Base-by-base conservation (phyloP, 2,329 filamentous ascomycete genomes). In the Colletotrichum tamarilloi region DNA sequence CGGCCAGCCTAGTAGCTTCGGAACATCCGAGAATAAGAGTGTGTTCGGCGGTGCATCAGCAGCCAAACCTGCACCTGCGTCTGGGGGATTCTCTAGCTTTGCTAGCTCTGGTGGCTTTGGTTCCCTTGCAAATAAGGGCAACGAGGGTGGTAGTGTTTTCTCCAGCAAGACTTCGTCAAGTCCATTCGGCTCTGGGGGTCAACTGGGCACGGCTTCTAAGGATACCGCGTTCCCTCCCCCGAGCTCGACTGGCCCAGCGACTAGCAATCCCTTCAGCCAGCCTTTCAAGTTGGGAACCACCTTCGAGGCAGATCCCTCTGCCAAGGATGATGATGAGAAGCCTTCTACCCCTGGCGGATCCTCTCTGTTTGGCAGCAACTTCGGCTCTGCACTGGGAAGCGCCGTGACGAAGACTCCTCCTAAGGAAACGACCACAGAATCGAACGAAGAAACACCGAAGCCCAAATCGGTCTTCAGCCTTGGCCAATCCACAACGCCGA, bases 281-380 rank as follows among this genome's bases (percentile, higher is more conserved):
- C 87, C 89, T 0, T 94, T 94, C 82, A 92, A 93, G 76, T 84
- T 94, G 19, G 88, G 88, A 52, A 92, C 90, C 35, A 91, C 89
- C 1, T 95, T 94, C 83, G 90, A 91, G 77, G 86, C 87, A 9
- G 92, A 94, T 75, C 87, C 89, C 6, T 86, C 87, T 57, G 86
- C 89, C 1, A 91, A 90, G 71, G 88, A 93, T 28, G 90, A 92
- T 70, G 82, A 87, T 46, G 85, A 88, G 9, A 89, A 88, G 74
- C 83, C 87, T 19, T 79, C 81, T 26, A 80, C 81, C n/a, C 76
- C 80, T 24, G 81, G 82, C n/a, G 84, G 84, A 14, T 85, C 86
- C 5, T 86, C 84, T 2, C 76, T 93, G 75, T 93, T 94, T 78
- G 89, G 89, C n/a, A 85, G 84, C 65, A 87, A 84, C 11, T 93